Evolutionary conservation across 495 filamentous ascomycete species (phyloP).

Genomic region (Aspergillus funiculosus): DNA sequence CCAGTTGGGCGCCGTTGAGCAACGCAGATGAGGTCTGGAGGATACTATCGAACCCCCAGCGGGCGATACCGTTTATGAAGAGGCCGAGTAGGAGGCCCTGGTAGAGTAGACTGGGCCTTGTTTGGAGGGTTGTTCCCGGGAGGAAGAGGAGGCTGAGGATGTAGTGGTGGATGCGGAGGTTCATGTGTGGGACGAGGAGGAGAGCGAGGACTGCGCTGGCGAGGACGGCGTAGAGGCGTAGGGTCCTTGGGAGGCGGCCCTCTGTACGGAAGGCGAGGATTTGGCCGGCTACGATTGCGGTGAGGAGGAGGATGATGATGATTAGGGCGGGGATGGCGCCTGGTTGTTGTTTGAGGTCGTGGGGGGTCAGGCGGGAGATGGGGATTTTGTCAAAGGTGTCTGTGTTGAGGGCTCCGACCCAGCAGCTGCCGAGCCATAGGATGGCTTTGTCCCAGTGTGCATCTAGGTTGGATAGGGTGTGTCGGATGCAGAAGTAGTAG

Average conservation of each 20-base stretch:
- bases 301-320: slow-evolving; percentile 53
- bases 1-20: slow-evolving; percentile 45
- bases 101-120: slow-evolving; percentile 51
- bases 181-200: slow-evolving; percentile 51
- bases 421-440: slow-evolving; percentile 68
- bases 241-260: slow-evolving; percentile 55
- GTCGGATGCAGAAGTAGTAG: slow-evolving; percentile 53
- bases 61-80: slow-evolving; percentile 60
- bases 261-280: slow-evolving; percentile 62
- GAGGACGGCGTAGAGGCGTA: slow-evolving; percentile 60
- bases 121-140: slow-evolving; percentile 53
- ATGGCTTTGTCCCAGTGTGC: slow-evolving; percentile 69
- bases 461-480: slow-evolving; percentile 49
- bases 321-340: slow-evolving; percentile 63
- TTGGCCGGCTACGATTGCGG: slow-evolving; percentile 52
- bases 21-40: slow-evolving; percentile 51
- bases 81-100: slow-evolving; percentile 58
- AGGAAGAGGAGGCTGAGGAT: slow-evolving; percentile 55
- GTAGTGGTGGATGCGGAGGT: slow-evolving; percentile 61
- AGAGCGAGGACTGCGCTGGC: slow-evolving; percentile 38
- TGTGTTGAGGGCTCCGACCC: slow-evolving; percentile 72
- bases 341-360: slow-evolving; percentile 70
- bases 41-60: slow-evolving; percentile 61
- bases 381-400: slow-evolving; percentile 73
- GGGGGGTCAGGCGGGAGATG: slow-evolving; percentile 64